These are phyloP conservation scores for Tolypocladium sp. DNA, from an alignment of 2,329 filamentous ascomycete species.

Conservation along the genomic window DNA sequence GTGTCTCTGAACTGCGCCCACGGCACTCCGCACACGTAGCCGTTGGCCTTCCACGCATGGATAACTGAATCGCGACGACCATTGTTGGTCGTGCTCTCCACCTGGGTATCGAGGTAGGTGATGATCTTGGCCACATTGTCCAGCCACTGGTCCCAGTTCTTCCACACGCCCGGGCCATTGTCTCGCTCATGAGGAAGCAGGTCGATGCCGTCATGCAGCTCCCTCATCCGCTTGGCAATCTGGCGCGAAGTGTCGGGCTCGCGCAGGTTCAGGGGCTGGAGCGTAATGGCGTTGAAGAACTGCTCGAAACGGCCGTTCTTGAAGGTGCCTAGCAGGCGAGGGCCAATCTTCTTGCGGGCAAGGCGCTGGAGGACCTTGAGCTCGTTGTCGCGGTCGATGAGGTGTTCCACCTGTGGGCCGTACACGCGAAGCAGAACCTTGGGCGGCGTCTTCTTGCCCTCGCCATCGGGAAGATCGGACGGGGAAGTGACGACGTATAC, in stretches of 20 bases:
- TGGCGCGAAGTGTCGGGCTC: conserved; percentile 77
- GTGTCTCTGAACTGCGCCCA: conserved; percentile 70
- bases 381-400: conserved; percentile 90
- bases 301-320: conserved; percentile 93
- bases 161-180: conserved; percentile 74
- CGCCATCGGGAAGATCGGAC: conserved; percentile 38
- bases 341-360: conserved; percentile 86
- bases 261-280: conserved; percentile 69
- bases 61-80: conserved; percentile 15
- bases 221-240: conserved; percentile 95
- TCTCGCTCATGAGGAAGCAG: conserved; percentile 69
- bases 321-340: conserved; percentile 84
- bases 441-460: conserved; percentile 35
- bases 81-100: conserved; percentile 31
- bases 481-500: conserved; percentile 92
- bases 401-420: conserved; percentile 86
- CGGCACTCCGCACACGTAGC: conserved; percentile 72
- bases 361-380: conserved; percentile 77
- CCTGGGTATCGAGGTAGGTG: conserved; percentile 47
- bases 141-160: conserved; percentile 93
- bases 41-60: conserved; percentile 55
- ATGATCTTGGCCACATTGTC: conserved; percentile 53
- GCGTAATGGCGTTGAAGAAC: conserved; percentile 75
- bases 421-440: conserved; percentile 89
- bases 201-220: conserved; percentile 89